phyloP scores from a whole-genome alignment of 1,284 basidiomycete genomes.

The Flammula alnicola region DNA sequence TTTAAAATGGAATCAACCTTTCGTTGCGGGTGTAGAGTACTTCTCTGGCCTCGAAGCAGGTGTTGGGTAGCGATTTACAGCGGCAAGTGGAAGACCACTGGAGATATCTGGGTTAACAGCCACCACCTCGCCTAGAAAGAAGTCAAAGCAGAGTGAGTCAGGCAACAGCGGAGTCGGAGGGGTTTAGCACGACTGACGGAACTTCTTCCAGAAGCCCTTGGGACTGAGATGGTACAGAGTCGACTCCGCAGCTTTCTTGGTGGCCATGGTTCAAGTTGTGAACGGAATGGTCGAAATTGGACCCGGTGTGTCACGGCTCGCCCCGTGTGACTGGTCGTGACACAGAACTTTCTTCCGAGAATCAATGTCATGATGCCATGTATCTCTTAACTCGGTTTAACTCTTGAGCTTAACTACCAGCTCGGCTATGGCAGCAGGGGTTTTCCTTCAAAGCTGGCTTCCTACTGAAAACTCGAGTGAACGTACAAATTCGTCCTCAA shows the following conservation, averaged over 20 bases:
- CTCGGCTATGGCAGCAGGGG: too few species aligned
- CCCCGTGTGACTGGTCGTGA: constrained; percentile 5
- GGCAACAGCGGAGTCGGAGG: background rate
- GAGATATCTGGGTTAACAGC: constrained; percentile 91
- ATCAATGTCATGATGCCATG: too few species aligned
- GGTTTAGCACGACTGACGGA: constrained; percentile 63
- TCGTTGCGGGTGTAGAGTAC: constrained; percentile 86
- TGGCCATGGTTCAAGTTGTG: constrained; percentile 55
- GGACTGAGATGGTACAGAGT: constrained; percentile 88
- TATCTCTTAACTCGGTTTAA: too few species aligned
- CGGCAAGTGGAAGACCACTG: constrained; percentile 83
- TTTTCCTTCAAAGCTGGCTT: too few species aligned
- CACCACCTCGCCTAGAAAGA: constrained; percentile 65
- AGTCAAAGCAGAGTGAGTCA: constrained; percentile 8
- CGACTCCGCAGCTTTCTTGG: constrained; percentile 78
- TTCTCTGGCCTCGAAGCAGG: constrained; percentile 87
- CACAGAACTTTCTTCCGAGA: too few species aligned
- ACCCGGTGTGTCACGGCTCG: constrained; percentile 9
- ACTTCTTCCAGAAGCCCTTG: constrained; percentile 94
- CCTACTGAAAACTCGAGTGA: too few species aligned
- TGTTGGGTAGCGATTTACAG: constrained; percentile 79
- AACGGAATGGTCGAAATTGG: background rate
- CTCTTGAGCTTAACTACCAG: too few species aligned
- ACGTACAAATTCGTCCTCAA: too few species aligned
- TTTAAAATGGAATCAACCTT: constrained; percentile 54